These are phyloP conservation scores for Mortierella sp. DNA, from an alignment of 371 early-diverging fungal species.

Conservation along the genomic window DNA sequence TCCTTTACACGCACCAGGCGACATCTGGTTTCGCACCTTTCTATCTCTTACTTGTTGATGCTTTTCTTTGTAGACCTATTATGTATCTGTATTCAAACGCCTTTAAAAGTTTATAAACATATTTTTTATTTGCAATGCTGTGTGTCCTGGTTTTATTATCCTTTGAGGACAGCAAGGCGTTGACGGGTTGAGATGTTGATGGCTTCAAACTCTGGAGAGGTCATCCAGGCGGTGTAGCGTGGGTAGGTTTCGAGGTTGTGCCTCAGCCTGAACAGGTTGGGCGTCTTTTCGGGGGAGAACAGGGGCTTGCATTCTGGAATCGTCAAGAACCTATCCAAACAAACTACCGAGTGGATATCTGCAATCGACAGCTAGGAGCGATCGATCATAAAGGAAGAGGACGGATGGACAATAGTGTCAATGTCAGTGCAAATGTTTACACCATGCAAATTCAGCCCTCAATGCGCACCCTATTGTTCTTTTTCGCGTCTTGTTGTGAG, in stretches of 20 bases:
- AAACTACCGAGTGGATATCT: conserved; percentile 42
- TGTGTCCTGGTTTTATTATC: conserved; percentile 2
- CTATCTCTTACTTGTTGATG: no score
- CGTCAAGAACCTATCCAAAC: conserved; percentile 43
- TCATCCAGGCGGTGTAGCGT: conserved; percentile 34
- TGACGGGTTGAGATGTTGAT: conserved; percentile 42
- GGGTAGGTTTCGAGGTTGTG: conserved; percentile 22
- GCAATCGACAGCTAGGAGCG: conserved; percentile 35
- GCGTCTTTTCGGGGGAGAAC: conserved; percentile 30
- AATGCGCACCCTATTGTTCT: no score
- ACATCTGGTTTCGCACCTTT: not conserved
- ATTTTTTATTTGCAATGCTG: conserved; percentile 1
- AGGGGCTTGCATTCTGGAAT: conserved; percentile 41
- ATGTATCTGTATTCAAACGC: conserved; percentile 18
- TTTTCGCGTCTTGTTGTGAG: no score
- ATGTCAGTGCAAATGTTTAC: not conserved
- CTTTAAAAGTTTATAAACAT: not conserved
- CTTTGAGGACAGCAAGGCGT: conserved; percentile 38
- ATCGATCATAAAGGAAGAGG: not conserved
- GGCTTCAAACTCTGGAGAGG: conserved; percentile 36
- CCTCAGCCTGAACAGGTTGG: conserved; percentile 32
- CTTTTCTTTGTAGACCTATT: not conserved
- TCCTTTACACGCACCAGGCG: not conserved
- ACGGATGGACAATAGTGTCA: not conserved
- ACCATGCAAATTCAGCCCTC: no score